Conservation (phyloP, 2,329 filamentous ascomycete species). For the Monosporascus sp. region DNA sequence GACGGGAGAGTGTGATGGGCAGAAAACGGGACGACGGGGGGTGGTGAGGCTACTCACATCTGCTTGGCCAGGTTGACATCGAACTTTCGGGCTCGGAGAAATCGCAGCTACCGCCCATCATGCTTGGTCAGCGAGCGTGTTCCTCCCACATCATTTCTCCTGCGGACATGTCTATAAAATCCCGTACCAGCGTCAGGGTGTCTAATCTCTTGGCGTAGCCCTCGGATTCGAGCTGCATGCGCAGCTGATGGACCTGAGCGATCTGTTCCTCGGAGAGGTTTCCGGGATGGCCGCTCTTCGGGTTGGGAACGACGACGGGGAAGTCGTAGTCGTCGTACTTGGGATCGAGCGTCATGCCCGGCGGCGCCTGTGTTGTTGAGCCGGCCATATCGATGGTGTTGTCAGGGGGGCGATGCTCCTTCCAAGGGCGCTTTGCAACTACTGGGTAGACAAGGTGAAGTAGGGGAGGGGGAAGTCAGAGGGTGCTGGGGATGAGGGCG, state of each 20-base stretch:
- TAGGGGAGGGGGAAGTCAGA: not conserved
- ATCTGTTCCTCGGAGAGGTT: slow-evolving; percentile 82
- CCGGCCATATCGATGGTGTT: slow-evolving; percentile 14
- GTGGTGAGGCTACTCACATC: slow-evolving; percentile 61
- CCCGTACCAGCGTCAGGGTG: slow-evolving; percentile 77
- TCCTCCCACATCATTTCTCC: not conserved
- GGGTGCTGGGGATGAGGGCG: too few relatives aligned
- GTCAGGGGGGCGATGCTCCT: not conserved
- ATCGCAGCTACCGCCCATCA: slow-evolving; percentile 59
- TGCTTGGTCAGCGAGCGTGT: not conserved
- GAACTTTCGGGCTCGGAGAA: slow-evolving; percentile 92
- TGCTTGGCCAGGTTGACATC: slow-evolving; percentile 76
- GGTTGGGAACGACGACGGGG: slow-evolving; percentile 69
- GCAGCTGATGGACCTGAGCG: slow-evolving; percentile 82
- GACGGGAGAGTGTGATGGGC: not conserved
- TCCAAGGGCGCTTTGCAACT: not conserved
- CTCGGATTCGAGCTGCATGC: slow-evolving; percentile 75
- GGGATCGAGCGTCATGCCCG: slow-evolving; percentile 60
- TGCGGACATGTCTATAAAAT: not conserved
- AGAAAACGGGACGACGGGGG: slow-evolving; percentile 12
- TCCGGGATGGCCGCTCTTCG: slow-evolving; percentile 76
- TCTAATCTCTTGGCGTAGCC: slow-evolving; percentile 83
- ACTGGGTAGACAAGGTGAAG: not conserved
- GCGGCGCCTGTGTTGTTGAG: slow-evolving; percentile 17
- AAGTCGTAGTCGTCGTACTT: slow-evolving; percentile 98